These are phyloP conservation scores for Stephania japonica DNA, from an alignment of 164 flowering plant species.

Conservation along the genomic window DNA sequence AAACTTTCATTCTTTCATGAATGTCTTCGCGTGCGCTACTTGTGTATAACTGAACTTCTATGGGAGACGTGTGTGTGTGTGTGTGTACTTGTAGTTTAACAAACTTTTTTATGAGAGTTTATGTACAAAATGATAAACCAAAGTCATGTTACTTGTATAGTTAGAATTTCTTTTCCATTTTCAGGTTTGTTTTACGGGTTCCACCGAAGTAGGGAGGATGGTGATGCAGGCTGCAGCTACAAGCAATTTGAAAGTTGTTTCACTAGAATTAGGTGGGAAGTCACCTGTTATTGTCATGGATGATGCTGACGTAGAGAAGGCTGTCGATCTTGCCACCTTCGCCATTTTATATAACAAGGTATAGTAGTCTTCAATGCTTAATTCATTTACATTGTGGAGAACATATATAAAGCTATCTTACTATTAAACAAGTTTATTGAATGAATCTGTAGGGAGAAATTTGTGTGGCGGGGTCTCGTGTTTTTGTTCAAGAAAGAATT, in stretches of 20 bases:
- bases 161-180: neutral
- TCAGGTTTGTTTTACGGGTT: conserved; percentile 76
- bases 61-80: neutral
- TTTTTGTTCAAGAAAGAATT: conserved; percentile 75
- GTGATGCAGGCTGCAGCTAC: conserved; percentile 66
- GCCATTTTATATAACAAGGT: conserved; percentile 55
- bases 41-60: no score
- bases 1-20: neutral
- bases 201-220: conserved; percentile 59
- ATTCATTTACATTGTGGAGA: neutral
- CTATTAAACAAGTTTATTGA: neutral
- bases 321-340: conserved; percentile 47
- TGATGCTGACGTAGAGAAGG: conserved; percentile 65
- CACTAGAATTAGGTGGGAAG: conserved; percentile 82
- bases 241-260: conserved; percentile 67
- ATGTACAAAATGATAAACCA: neutral
- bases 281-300: conserved; percentile 71
- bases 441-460: conserved; percentile 57
- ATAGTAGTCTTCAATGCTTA: neutral
- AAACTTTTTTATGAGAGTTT: neutral
- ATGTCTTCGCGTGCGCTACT: no score
- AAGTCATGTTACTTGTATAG: neutral
- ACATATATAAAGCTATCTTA: neutral
- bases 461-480: conserved; percentile 68
- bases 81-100: neutral